A percentile compares a stretch with the other conserved stretches of the same genome.
phyloP scores from a whole-genome alignment of 345 rosid genomes.

The Noccaea caerulescens region DNA sequence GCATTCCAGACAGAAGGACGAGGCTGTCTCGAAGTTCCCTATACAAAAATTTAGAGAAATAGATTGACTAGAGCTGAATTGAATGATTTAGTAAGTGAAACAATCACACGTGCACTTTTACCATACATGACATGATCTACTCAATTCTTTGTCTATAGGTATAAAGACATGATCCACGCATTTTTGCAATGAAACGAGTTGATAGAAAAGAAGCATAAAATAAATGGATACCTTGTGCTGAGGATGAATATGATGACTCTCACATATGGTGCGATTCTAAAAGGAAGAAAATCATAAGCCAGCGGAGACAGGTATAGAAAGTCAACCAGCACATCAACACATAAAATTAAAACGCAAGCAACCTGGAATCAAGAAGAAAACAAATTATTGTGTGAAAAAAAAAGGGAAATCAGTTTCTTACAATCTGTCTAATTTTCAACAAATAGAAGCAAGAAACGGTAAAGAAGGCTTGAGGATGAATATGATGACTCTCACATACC shows the following conservation, averaged over 20 bases:
- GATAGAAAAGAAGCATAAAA: constrained; percentile 1
- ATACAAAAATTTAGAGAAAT: constrained; percentile 25
- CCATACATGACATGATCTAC: neutral
- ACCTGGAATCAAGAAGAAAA: constrained; percentile 61
- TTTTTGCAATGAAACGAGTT: neutral
- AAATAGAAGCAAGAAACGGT: constrained; percentile 23
- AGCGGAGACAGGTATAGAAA: constrained; percentile 75
- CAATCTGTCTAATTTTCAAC: neutral
- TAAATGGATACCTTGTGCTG: constrained; percentile 62
- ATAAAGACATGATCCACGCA: constrained; percentile 8
- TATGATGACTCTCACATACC: constrained; percentile 46
- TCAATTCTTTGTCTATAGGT: neutral
- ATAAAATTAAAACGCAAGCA: constrained; percentile 60
- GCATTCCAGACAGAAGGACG: constrained; percentile 85
- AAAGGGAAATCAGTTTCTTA: neutral
- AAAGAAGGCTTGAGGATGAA: constrained; percentile 4
- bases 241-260: constrained; percentile 82
- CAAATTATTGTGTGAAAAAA: neutral
- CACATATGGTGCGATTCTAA: constrained; percentile 85
- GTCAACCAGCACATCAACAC: constrained; percentile 76
- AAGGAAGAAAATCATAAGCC: constrained; percentile 68
- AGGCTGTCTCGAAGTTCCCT: constrained; percentile 78
- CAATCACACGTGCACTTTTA: neutral
- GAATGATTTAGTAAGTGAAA: neutral
- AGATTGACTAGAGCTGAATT: neutral